Base-by-base conservation (phyloP, 2,329 filamentous ascomycete genomes). In the Aspergillus melleus region DNA sequence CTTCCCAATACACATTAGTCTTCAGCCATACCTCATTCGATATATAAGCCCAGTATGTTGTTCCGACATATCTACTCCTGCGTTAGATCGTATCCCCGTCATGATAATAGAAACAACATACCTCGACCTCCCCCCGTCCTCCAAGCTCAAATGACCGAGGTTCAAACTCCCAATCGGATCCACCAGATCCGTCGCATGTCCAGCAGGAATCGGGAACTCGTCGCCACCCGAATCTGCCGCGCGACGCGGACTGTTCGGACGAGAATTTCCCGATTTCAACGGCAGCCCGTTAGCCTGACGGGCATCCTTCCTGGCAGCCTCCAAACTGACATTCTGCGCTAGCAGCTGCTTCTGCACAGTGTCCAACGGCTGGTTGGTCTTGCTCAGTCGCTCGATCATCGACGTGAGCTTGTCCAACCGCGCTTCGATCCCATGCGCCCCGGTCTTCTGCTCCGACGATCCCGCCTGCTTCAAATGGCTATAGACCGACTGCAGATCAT, bases 41-140 rank as follows among this genome's bases (percentile, higher is more conserved):
- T 32, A 80, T 78, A 65, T 79, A 79, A 26, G 77, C 77, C 76
- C 76, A 79, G 60, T 78, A 79, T 11, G 77, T 79, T 6, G 76
- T 79, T 22, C 77, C 77, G 22, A 80, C 77, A 61, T 79, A 79
- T 71, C 77, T 78, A 60, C 58, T 55, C 54, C 9, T 26, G 22
- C 24, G n/a, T 61, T 26, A 50, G 32, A 30, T 42, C 12, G 6
- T 14, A 19, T 22, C 14, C 16, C 24, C 5, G 6, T 57, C 58
- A 46, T 26, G 20, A 61, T 55, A 53, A 16, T 11, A 20, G 50
- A n/a, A 20, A 76, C 73, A 42, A 77, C 76, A 59, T 77, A 78
- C 70, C 77, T 72, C 47, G 77, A 78, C 47, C 71, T 74, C 26
- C 77, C 77, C 5, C 75, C 75, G 65, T 79, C 77, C 52, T 79